Evolutionary conservation across 179 eudicot genomes (phyloP).

Genomic region (Camellia oleifera): DNA sequence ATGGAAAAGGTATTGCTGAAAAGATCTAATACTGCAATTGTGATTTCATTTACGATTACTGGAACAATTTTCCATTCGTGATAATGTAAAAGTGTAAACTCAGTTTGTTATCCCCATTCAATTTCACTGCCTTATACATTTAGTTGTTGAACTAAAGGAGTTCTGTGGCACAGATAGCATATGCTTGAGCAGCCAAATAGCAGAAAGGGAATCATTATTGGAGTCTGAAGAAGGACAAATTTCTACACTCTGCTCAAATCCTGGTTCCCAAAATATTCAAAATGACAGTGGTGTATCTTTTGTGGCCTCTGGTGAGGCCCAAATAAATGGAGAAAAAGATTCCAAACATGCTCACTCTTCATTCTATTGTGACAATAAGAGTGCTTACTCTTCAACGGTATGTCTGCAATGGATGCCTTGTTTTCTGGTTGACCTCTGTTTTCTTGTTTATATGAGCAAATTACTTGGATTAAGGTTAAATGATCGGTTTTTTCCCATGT

Average conservation of each 20-base stretch:
- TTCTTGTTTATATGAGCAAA: not conserved
- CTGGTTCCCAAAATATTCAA: constrained; percentile 52
- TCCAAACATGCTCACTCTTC: constrained; percentile 44
- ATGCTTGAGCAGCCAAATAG: constrained; percentile 47
- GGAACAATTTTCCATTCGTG: not conserved
- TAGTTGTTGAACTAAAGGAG: constrained; percentile 2
- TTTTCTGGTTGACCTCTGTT: constrained; percentile 7
- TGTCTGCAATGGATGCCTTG: constrained; percentile 16
- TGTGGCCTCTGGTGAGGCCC: constrained; percentile 44
- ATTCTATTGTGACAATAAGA: constrained; percentile 58
- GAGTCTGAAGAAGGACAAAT: constrained; percentile 58
- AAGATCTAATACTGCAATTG: not conserved
- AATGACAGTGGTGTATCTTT: constrained; percentile 51
- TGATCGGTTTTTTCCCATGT: constrained; percentile 20
- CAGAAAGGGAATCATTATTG: constrained; percentile 38
- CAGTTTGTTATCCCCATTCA: not conserved
- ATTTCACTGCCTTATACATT: not conserved
- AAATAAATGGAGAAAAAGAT: constrained; percentile 51
- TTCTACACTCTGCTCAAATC: constrained; percentile 47
- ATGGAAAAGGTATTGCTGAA: constrained; percentile 54
- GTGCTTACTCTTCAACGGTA: constrained; percentile 73
- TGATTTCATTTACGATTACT: not conserved
- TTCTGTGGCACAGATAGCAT: constrained; percentile 42
- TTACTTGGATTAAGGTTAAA: not conserved
- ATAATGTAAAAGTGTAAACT: not conserved